A percentile compares a stretch with the other conserved stretches of the same genome.
These are phyloP conservation scores for Acarospora socialis DNA, from an alignment of 2,329 filamentous ascomycete genomes.

Conservation along the genomic window DNA sequence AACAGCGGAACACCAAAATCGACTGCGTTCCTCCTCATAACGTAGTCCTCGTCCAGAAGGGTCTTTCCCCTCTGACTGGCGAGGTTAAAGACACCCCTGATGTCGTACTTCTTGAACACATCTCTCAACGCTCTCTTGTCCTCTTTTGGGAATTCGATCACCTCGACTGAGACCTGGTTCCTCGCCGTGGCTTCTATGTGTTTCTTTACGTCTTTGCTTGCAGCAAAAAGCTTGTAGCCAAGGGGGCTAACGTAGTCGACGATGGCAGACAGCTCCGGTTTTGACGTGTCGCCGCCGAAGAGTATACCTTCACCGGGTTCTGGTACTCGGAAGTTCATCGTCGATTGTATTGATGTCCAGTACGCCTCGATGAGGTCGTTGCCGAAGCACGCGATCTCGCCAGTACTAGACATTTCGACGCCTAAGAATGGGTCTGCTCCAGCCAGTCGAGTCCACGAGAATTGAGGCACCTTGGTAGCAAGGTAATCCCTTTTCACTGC, in stretches of 20 bases:
- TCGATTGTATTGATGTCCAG: conserved; percentile 90
- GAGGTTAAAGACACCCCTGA: conserved; percentile 90
- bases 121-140: conserved; percentile 91
- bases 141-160: conserved; percentile 92
- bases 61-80: conserved; percentile 72
- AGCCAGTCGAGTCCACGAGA: conserved; percentile 95
- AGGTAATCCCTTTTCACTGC: conserved; percentile 75
- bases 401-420: conserved; percentile 93
- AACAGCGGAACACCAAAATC: conserved; percentile 97
- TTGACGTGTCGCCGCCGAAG: conserved; percentile 70
- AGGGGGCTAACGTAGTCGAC: conserved; percentile 79
- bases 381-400: conserved; percentile 97
- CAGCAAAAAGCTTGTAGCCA: conserved; percentile 88
- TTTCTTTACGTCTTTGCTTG: conserved; percentile 64
- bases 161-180: conserved; percentile 54
- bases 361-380: conserved; percentile 93
- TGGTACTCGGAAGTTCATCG: conserved; percentile 98
- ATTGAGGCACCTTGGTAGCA: conserved; percentile 95
- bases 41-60: conserved; percentile 83
- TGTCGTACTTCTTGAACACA: conserved; percentile 94
- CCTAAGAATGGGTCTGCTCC: conserved; percentile 95
- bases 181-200: conserved; percentile 62
- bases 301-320: conserved; percentile 90
- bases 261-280: conserved; percentile 58
- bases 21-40: conserved; percentile 95